phyloP scores from a whole-genome alignment of 2,329 filamentous ascomycete genomes.

The Aspergillus sp. region DNA sequence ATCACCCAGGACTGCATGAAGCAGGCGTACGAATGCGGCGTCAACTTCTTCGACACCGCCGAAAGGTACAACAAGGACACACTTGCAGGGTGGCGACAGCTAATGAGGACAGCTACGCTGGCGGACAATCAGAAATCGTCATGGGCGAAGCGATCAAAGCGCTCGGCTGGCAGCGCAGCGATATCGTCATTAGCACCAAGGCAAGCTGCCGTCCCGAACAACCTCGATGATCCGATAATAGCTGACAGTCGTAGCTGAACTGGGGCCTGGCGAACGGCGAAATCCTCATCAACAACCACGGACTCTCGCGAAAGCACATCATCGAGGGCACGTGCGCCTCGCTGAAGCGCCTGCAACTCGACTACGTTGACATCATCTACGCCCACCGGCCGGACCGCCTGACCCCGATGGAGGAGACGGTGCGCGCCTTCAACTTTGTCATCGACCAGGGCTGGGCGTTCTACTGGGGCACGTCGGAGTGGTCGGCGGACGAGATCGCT shows the following conservation, averaged over 20 bases:
- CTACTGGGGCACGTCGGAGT: conserved; percentile 71
- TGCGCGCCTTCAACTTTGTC: conserved; percentile 69
- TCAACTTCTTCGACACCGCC: conserved; percentile 60
- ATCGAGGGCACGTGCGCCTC: conserved; percentile 62
- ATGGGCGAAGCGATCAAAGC: conserved; percentile 58
- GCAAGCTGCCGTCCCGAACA: conserved; percentile 11
- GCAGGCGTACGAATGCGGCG: conserved; percentile 55
- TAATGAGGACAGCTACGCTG: conserved; percentile 40
- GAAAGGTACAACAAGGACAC: conserved; percentile 34
- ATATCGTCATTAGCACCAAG: conserved; percentile 41
- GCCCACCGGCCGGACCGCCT: conserved; percentile 66
- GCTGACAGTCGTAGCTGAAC: not conserved
- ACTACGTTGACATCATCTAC: conserved; percentile 69
- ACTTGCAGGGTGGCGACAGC: not conserved
- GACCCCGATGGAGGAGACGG: conserved; percentile 70
- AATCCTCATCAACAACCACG: conserved; percentile 4
- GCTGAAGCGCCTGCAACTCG: conserved; percentile 60
- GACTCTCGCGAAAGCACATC: conserved; percentile 47
- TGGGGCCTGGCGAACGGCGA: conserved; percentile 3
- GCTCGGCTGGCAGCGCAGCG: conserved; percentile 57
- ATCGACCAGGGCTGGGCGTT: conserved; percentile 67
- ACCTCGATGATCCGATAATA: not conserved
- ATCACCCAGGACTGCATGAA: conserved; percentile 39
- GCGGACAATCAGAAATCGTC: conserved; percentile 52
- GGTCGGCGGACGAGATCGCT: conserved; percentile 65